Base-by-base conservation (phyloP, 768 basidiomycete species). In the Dendrothele bispora region DNA sequence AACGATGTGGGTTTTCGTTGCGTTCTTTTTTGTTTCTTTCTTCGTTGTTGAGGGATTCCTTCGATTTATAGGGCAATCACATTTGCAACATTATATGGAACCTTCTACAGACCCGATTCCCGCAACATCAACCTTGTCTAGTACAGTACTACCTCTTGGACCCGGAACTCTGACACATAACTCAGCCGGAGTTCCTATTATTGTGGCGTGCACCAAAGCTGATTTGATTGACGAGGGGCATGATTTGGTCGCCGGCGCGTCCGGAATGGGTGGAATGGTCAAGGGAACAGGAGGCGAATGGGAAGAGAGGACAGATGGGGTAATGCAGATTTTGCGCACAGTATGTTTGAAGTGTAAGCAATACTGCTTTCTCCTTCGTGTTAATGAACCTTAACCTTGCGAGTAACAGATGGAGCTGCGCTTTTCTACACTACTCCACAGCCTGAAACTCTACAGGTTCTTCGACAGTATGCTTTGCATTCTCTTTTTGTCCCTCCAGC, bases 251-350 rank as follows among this genome's bases (percentile, higher is more conserved):
- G 83, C 83, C 5, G 91, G 91, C 30, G 71, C 86, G 1, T 79
- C n/a, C 5, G 36, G 36, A 7, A 37, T 37, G 36, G 88, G 90
- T 20, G 86, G 85, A 12, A 89, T 92, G 87, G 86, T 92, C 3
- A 93, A 91, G 66, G 90, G 90, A 3, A 93, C 92, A 62, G 91
- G 91, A 2, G 87, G 83, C 8, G 88, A 91, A 58, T 92, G 90
- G 90, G 97, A 99, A 65, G 97, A 99, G 65, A 75, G 87, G 57
- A 95, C 93, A 34, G 97, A 99, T 61, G 88, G 88, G 32, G 74
- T 98, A 4, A 95, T 97, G 85, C 95, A 98, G 60, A 83, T 91
- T n/a, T 75, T 99, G 42, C 79, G 97, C 30, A 90, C 92, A 1
- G 82, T 98, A 44, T 95, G 92, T 61, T 68, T 98, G 43, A 91